Evolutionary conservation across 225 moss, liverwort and hornwort genomes (phyloP).

Genomic region (Neckera pumila): DNA sequence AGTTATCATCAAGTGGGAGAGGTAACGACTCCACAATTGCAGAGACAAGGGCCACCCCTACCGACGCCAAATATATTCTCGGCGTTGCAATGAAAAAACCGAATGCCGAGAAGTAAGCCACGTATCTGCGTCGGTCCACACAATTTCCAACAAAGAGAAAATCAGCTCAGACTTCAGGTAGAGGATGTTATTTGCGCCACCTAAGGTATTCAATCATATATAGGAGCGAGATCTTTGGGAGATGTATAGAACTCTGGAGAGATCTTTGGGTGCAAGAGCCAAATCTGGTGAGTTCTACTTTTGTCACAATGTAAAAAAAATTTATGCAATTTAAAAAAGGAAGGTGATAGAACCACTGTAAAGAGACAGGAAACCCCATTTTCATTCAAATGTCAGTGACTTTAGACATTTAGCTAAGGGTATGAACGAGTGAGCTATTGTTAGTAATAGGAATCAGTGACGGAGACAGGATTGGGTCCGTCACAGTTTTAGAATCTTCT

Average conservation of each 20-base stretch:
- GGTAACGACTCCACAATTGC: constrained; percentile 61
- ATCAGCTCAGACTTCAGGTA: background rate
- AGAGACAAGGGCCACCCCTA: constrained; percentile 31
- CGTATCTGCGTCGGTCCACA: constrained; percentile 22
- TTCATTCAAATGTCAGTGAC: background rate
- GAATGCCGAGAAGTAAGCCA: constrained; percentile 57
- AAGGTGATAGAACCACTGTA: background rate
- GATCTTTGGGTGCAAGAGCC: background rate
- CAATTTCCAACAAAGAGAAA: background rate
- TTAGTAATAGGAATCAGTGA: background rate
- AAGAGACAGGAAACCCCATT: background rate
- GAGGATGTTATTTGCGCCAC: background rate
- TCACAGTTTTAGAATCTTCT: background rate
- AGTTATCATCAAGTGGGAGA: constrained; percentile 58
- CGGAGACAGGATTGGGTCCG: background rate
- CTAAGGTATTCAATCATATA: too few relatives aligned
- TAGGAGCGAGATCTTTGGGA: background rate
- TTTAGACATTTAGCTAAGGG: background rate
- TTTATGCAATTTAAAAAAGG: background rate
- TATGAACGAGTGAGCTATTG: background rate
- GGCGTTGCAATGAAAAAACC: constrained; percentile 29
- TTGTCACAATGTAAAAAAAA: background rate
- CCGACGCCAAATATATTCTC: constrained; percentile 14
- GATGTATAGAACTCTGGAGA: background rate
- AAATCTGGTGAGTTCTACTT: background rate